These are phyloP conservation scores for Brassica incana DNA, from an alignment of 345 rosid genomes.

Conservation along the genomic window DNA sequence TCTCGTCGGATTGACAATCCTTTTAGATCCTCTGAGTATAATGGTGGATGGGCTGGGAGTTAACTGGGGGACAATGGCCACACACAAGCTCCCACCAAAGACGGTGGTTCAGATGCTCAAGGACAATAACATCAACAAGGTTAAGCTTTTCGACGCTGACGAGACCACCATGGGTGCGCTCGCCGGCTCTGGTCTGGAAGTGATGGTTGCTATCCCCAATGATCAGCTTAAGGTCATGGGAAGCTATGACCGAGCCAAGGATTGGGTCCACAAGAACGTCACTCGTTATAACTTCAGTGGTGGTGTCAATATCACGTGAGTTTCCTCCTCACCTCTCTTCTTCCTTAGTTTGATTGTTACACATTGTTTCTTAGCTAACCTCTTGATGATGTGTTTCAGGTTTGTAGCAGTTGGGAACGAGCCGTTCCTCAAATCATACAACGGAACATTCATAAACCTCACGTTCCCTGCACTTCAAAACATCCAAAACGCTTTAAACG, in stretches of 20 bases:
- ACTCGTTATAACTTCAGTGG: constrained; percentile 68
- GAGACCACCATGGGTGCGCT: constrained; percentile 64
- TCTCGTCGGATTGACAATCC: neutral
- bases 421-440: constrained; percentile 75
- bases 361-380: neutral
- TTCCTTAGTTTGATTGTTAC: neutral
- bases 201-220: constrained; percentile 93
- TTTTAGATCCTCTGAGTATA: neutral
- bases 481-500: constrained; percentile 86
- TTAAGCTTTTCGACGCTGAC: constrained; percentile 85
- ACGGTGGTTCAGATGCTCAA: constrained; percentile 70
- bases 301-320: constrained; percentile 76
- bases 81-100: constrained; percentile 58
- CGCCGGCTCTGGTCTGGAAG: constrained; percentile 66
- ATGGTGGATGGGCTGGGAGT: constrained; percentile 59
- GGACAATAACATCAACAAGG: constrained; percentile 75
- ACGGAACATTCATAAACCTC: constrained; percentile 55
- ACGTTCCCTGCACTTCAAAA: constrained; percentile 85
- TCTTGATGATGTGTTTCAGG: constrained; percentile 42
- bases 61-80: constrained; percentile 90
- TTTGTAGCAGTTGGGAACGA: constrained; percentile 84
- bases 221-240: constrained; percentile 70
- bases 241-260: constrained; percentile 52
- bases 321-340: constrained; percentile 20
- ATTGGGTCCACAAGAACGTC: constrained; percentile 70